Evolutionary conservation across 73 alveolate species (phyloP).

Genomic region (Paramecium biaurelia): DNA sequence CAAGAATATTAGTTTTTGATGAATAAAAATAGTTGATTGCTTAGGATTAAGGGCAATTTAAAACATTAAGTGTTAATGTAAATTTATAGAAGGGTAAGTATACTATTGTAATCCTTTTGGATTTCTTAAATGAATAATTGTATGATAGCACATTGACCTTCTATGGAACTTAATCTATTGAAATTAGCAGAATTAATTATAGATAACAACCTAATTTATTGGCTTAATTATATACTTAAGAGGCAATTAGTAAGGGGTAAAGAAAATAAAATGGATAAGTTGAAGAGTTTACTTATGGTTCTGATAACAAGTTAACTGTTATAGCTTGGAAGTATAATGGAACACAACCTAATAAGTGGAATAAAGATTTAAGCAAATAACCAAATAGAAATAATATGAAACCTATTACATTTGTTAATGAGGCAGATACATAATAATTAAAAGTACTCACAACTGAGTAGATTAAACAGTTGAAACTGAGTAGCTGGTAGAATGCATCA

Average conservation of each 20-base stretch:
- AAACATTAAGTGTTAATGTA: neutral
- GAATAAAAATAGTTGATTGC: neutral
- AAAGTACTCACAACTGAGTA: neutral
- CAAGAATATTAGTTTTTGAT: neutral
- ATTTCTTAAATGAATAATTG: neutral
- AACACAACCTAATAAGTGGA: neutral
- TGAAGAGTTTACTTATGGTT: neutral
- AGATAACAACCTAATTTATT: neutral
- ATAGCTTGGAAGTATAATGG: constrained; percentile 17
- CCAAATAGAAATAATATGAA: neutral
- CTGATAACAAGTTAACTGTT: neutral
- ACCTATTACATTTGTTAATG: neutral
- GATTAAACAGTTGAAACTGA: constrained; percentile 14
- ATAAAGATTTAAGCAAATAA: neutral
- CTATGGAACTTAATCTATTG: neutral
- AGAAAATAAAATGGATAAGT: neutral
- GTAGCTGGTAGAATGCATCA: constrained; percentile 8
- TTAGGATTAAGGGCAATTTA: neutral
- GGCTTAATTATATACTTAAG: neutral
- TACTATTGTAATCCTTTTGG: neutral
- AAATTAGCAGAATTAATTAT: neutral
- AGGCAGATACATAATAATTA: neutral
- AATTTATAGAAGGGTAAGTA: neutral
- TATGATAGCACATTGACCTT: constrained; percentile 9
- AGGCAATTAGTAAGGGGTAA: neutral